Evolutionary conservation across 768 basidiomycete genomes (phyloP), one percentile per base, ranked within the genome.

Genomic region (Serendipita vermifera): DNA sequence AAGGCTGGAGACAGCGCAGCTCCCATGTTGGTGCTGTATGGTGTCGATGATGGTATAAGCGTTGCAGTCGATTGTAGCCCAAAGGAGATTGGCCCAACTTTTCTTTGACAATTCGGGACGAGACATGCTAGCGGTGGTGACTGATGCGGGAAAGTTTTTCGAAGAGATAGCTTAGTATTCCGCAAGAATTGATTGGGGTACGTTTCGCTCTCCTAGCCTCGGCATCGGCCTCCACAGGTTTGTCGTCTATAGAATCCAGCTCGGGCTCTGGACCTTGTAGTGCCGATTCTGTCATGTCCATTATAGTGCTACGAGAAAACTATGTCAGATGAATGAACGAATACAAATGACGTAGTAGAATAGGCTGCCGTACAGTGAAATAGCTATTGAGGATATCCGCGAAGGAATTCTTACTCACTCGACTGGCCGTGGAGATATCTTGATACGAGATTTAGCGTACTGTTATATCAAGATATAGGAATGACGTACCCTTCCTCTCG

Each of bases 111-210:
- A 33, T 14, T 29, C 26, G 54, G 54, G 58, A 38, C 27, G 15
- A 20, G 17, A 24, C 7, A 24, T 15, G 17, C 11, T 32, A 31
- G 40, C 54, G 35, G 60, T 57, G 39, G 33, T 20, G 35, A 31
- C 5, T 15, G 20, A 39, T 40, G 26, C 32, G 61, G 74, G 77
- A 55, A 72, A 67, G 55, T 73, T 68, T 14, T 76, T 77, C 3
- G 73, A 63, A 38, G 59, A 13, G 43, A 39, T 53, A 36, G 62
- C 48, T 5, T 62, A 56, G 68, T 88, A 85, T 67, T 87, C 88
- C 55, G 85, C 87, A 38, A 86, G 71, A 55, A 92, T n/a, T n/a
- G n/a, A n/a, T 90, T 6, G 84, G 87, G 58, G 80, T 80, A 27
- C 88, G 81, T 55, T 70, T 72, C 13, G 84, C 84, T 26, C 83